Evolutionary conservation across 495 filamentous ascomycete species (phyloP).

Genomic region (Penicillium canariense): DNA sequence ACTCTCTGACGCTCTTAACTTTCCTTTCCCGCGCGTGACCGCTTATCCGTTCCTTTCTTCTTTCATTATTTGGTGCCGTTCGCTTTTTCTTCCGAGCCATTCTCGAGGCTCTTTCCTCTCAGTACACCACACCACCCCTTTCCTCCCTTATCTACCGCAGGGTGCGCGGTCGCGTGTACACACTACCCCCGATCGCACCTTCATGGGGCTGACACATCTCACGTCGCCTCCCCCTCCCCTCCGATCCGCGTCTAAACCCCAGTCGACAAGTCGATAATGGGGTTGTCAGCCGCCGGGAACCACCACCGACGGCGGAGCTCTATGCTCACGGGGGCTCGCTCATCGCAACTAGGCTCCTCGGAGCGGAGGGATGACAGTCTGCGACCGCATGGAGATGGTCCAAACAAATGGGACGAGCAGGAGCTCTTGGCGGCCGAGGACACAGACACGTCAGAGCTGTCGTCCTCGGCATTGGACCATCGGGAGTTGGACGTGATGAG

Average conservation of each 20-base stretch:
- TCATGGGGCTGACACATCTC: constrained; percentile 22
- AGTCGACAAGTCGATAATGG: constrained; percentile 32
- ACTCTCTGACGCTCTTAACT: neutral
- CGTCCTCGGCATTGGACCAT: constrained; percentile 49
- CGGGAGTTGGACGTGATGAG: constrained; percentile 56
- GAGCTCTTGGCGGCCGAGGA: constrained; percentile 39
- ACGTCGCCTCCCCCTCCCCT: constrained; percentile 9
- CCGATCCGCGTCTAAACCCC: constrained; percentile 10
- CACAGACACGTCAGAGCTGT: constrained; percentile 48
- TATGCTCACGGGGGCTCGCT: constrained; percentile 44
- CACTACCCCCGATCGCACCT: constrained; percentile 24
- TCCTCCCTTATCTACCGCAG: neutral
- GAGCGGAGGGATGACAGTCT: constrained; percentile 46
- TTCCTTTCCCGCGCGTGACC: constrained; percentile 8
- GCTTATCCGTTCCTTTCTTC: constrained; percentile 12
- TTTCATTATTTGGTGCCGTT: constrained; percentile 1
- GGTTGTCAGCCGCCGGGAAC: constrained; percentile 32
- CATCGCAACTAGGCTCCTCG: constrained; percentile 41
- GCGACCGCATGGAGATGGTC: constrained; percentile 30
- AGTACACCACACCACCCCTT: too few relatives aligned
- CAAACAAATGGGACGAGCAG: constrained; percentile 36
- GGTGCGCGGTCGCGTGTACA: constrained; percentile 23
- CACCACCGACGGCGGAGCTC: constrained; percentile 63
- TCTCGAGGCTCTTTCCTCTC: constrained; percentile 2
- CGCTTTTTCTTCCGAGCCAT: constrained; percentile 1